Percentiles rank a stretch among this genome's conserved stretches.
Conservation (phyloP, 768 basidiomycete species). For the Crucibulum laeve region DNA sequence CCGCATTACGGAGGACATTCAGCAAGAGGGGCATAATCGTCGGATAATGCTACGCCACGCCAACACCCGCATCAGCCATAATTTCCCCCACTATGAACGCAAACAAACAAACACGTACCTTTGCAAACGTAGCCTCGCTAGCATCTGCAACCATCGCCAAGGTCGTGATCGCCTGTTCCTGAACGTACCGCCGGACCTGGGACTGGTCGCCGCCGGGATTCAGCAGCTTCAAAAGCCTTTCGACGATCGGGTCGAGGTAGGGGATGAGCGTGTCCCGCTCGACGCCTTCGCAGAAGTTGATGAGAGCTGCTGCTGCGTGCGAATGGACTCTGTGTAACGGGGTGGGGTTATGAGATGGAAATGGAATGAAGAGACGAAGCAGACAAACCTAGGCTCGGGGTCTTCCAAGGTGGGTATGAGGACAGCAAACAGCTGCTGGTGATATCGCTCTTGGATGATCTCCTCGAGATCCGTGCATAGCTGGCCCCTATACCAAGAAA, state of each 20-base stretch:
- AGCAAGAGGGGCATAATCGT: conserved; percentile 74
- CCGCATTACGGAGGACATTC: neutral
- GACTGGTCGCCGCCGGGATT: conserved; percentile 46
- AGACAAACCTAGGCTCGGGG: conserved; percentile 60
- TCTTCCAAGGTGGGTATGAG: conserved; percentile 73
- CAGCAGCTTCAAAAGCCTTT: conserved; percentile 62
- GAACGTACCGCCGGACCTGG: conserved; percentile 58
- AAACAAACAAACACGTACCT: conserved; percentile 34
- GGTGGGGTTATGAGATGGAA: neutral
- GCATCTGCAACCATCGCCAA: conserved; percentile 88
- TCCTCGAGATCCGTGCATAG: conserved; percentile 88
- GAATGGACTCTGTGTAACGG: conserved; percentile 63
- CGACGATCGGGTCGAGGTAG: conserved; percentile 78
- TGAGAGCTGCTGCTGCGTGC: conserved; percentile 82
- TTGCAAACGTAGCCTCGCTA: conserved; percentile 72
- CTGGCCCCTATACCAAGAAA: conserved; percentile 59
- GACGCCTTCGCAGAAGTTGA: conserved; percentile 90
- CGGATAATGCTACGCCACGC: conserved; percentile 53
- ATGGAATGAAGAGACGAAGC: conserved; percentile 1
- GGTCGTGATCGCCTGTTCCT: conserved; percentile 86
- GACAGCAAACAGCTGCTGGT: conserved; percentile 63
- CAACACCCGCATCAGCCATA: neutral
- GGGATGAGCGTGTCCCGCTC: conserved; percentile 67
- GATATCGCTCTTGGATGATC: conserved; percentile 68
- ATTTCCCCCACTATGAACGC: neutral